These are phyloP conservation scores for Mycena vitilis DNA, from an alignment of 768 basidiomycete genomes.

Conservation along the genomic window DNA sequence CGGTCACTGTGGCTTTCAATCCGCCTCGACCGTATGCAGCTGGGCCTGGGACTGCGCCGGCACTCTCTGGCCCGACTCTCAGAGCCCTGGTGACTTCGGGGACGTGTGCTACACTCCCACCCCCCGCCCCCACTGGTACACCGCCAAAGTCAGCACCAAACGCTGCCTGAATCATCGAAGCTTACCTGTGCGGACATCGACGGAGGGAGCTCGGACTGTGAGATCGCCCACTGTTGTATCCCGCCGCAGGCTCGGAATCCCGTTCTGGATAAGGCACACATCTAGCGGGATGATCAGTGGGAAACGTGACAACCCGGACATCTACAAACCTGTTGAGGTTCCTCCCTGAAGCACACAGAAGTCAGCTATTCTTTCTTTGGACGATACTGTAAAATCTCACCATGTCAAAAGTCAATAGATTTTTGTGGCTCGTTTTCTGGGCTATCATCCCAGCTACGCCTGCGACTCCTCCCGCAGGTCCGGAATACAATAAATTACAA, in stretches of 20 bases:
- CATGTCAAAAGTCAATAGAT: slow-evolving; percentile 45
- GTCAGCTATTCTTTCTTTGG: neutral
- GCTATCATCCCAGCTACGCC: slow-evolving; percentile 39
- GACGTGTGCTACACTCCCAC: slow-evolving; percentile 33
- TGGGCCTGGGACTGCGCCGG: slow-evolving; percentile 47
- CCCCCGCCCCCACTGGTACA: slow-evolving; percentile 31
- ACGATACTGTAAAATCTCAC: slow-evolving; percentile 10
- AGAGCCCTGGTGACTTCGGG: slow-evolving; percentile 42
- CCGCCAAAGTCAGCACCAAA: neutral
- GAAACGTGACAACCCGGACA: neutral
- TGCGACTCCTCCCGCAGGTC: slow-evolving; percentile 45
- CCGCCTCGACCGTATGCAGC: slow-evolving; percentile 46
- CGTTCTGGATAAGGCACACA: slow-evolving; percentile 45
- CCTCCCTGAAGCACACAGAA: slow-evolving; percentile 31
- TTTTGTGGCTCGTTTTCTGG: slow-evolving; percentile 38
- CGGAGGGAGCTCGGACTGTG: slow-evolving; percentile 42
- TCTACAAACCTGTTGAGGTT: slow-evolving; percentile 37
- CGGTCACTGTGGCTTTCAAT: slow-evolving; percentile 43
- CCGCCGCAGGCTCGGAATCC: slow-evolving; percentile 41
- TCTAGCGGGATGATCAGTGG: slow-evolving; percentile 24
- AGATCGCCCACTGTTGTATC: slow-evolving; percentile 45
- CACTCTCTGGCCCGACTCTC: slow-evolving; percentile 45
- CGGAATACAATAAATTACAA: slow-evolving; percentile 41
- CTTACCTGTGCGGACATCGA: slow-evolving; percentile 40
- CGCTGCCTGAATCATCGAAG: neutral